Evolutionary conservation across 345 rosid genomes (phyloP).

Genomic region (Salix brachista): DNA sequence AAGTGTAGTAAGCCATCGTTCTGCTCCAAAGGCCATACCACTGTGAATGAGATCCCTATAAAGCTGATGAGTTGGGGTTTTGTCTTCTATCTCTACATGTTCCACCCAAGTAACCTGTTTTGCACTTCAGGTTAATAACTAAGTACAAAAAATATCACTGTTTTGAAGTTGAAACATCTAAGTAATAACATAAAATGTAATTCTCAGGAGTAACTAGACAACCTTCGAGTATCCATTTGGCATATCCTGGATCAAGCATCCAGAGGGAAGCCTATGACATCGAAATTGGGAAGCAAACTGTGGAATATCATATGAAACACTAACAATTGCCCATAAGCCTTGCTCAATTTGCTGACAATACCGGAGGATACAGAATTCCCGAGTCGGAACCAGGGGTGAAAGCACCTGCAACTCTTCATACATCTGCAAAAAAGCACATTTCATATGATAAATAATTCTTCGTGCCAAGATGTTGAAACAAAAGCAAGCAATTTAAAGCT

Average conservation of each 20-base stretch:
- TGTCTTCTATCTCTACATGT: conserved; percentile 81
- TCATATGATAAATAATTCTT: conserved; percentile 1
- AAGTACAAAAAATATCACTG: neutral
- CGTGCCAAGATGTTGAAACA: neutral
- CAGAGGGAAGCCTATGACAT: conserved; percentile 75
- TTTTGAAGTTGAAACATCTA: neutral
- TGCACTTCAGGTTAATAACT: conserved; percentile 5
- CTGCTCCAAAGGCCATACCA: conserved; percentile 89
- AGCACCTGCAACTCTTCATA: conserved; percentile 91
- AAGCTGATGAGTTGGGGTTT: conserved; percentile 45
- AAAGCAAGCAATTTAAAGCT: neutral
- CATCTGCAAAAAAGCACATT: conserved; percentile 39
- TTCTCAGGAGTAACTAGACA: conserved; percentile 10
- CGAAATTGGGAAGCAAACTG: conserved; percentile 58
- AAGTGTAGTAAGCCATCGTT: conserved; percentile 70
- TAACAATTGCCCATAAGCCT: conserved; percentile 84
- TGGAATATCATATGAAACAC: conserved; percentile 79
- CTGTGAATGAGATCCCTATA: conserved; percentile 60
- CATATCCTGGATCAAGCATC: conserved; percentile 95
- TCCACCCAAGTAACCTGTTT: conserved; percentile 91
- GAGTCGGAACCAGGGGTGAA: conserved; percentile 69
- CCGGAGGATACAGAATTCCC: conserved; percentile 78
- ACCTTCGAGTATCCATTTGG: conserved; percentile 97
- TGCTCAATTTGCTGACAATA: conserved; percentile 85
- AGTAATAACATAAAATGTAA: conserved; percentile 5